Percentiles rank a stretch among this genome's conserved stretches.
phyloP scores from a whole-genome alignment of 257 asterid genomes.

The Lycium barbarum region DNA sequence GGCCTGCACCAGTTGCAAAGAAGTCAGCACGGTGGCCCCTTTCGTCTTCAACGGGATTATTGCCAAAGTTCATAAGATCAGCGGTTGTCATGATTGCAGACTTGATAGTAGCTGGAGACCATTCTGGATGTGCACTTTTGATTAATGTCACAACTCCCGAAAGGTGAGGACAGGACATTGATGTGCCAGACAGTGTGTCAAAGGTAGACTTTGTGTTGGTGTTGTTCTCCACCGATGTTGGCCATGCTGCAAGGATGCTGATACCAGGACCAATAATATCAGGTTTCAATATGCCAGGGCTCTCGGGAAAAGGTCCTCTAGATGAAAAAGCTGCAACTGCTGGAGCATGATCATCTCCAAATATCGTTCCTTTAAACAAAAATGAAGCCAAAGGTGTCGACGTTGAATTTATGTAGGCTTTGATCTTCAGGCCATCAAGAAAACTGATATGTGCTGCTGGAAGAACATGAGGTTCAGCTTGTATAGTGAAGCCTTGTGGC shows the following conservation, averaged over 20 bases:
- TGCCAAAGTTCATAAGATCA: slow-evolving; percentile 13
- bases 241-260: slow-evolving; percentile 47
- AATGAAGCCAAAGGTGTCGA: slow-evolving; percentile 30
- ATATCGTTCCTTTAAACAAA: slow-evolving; percentile 41
- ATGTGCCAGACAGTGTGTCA: slow-evolving; percentile 44
- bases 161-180: slow-evolving; percentile 53
- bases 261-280: slow-evolving; percentile 48
- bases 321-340: slow-evolving; percentile 41
- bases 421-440: slow-evolving; percentile 40
- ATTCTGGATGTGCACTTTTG: slow-evolving; percentile 41
- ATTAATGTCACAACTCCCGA: slow-evolving; percentile 44
- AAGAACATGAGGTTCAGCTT: slow-evolving; percentile 40
- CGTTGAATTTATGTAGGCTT: slow-evolving; percentile 39
- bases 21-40: slow-evolving; percentile 23
- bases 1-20: slow-evolving; percentile 48
- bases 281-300: slow-evolving; percentile 48
- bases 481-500: slow-evolving; percentile 17
- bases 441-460: slow-evolving; percentile 40
- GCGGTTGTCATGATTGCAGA: slow-evolving; percentile 51
- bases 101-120: slow-evolving; percentile 50
- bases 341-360: slow-evolving; percentile 40
- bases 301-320: slow-evolving; percentile 40
- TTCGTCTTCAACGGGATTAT: slow-evolving; percentile 29
- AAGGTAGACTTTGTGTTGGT: slow-evolving; percentile 26
- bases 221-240: slow-evolving; percentile 18